Evolutionary conservation across 1,139 yeast species (phyloP), one percentile per base, ranked within the genome.

Genomic region (Yamadazyma songkhlaensis): DNA sequence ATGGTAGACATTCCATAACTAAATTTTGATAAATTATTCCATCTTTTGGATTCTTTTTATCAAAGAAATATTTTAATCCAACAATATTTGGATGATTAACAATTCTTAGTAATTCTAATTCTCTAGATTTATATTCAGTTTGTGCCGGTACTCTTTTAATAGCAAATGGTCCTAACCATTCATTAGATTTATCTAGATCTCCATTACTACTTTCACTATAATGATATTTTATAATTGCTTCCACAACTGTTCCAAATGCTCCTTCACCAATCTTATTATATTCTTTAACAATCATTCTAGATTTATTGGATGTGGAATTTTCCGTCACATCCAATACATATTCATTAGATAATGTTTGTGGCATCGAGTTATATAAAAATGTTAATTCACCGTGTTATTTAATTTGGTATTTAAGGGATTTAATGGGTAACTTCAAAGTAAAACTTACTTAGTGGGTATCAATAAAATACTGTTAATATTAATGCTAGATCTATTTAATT

Each of bases 1-100:
- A 82, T n/a, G 92, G 92, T 41, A 84, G 67, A 50, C 90, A 83
- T 60, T 84, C 94, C 94, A 84, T 84, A 22, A 86, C 92, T 51
- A 84, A 66, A 63, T 84, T 86, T 55, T 83, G 90, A 57, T 84
- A 84, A 31, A 84, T 57, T 51, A 80, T 78, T 44, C 77, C 75
- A 55, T 81, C 84, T 41, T 67, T 68, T 5, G 78, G 64, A 47
- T 72, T 69, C 42, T 77, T 81, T 42, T 83, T 81, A 58, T 82
- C 86, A 54, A 81, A 84, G 53, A 79, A 84, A 50, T 58, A 77
- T 47, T 81, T 74, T 49, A 85, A 67, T 34, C 75, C 68, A 31
- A 84, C 87, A 36, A 85, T 80, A 55, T 84, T 85, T 26, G 94
- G 94, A 59, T 85, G 95, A 49, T 79, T 75, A 5, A 88, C 84